Base-by-base conservation (phyloP, 148 eudicot genomes). In the Cornus kousa region DNA sequence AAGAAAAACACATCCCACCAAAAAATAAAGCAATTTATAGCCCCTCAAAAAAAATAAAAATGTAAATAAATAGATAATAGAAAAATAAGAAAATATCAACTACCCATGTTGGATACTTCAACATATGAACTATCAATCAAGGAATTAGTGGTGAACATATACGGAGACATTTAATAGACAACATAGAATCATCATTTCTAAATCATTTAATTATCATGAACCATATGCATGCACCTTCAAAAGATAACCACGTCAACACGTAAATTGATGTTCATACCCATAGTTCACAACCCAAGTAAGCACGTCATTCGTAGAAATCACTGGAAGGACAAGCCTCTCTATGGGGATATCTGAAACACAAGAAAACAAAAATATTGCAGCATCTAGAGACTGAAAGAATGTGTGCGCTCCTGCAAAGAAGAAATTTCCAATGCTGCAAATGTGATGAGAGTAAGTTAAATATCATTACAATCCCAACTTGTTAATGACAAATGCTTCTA, bases 361-460 rank as follows among this genome's bases (percentile, higher is more conserved):
- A 50, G 98, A 96, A 88, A 96, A 96, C 87, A 96, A 89, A 85
- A 96, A 96, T 77, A 96, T 94, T n/a, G 99, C 98, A 83, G 99
- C 97, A 79, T 96, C 99, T 79, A 96, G 79, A 60, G 99, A 96
- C 86, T 89, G 92, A 85, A 96, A 96, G 89, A 96, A 96, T 89
- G 87, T 92, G 75, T 98, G 94, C 20, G 99, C 99, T 81, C 99
- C 99, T 66, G 99, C 98, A 79, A 96, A 96, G 95, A 96, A 96
- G 82, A 96, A 96, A 86, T 96, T 96, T 33, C 99, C 99, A 72
- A 96, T 96, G 91, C 99, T 96, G 98, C 93, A 92, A 80, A 71
- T 70, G 31, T 80, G 68, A 48, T 53, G 55, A 71, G 35, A 71
- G 68, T 71, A 53, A 80, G 77, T 79, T 71, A 71, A 65, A 19